Percentiles rank a stretch among this genome's conserved stretches.
These are phyloP conservation scores for Dioscorea cayenensis DNA, from an alignment of 116 monocot genomes.

Conservation along the genomic window DNA sequence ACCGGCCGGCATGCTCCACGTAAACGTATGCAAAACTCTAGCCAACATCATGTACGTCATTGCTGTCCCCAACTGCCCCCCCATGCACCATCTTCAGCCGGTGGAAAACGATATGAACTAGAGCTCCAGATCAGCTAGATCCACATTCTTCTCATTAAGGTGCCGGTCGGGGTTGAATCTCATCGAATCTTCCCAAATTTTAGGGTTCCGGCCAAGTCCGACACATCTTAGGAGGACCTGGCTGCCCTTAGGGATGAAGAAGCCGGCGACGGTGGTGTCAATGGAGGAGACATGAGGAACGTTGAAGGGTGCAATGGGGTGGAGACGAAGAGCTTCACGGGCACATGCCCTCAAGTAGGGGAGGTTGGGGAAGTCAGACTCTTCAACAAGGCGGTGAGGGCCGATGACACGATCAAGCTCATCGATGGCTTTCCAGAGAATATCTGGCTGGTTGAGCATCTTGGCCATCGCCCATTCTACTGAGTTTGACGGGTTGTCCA, in stretches of 20 bases:
- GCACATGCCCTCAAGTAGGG: background rate
- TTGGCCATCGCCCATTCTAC: slow-evolving; percentile 22
- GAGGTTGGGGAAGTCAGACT: slow-evolving; percentile 19
- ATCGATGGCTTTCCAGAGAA: slow-evolving; percentile 9
- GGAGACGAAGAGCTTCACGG: background rate
- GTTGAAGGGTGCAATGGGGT: background rate
- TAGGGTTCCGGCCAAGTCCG: slow-evolving; percentile 15
- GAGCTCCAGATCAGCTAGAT: background rate
- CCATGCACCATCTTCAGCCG: background rate
- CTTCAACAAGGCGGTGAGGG: slow-evolving; percentile 15
- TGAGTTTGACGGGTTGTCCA: slow-evolving; percentile 16
- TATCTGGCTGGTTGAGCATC: slow-evolving; percentile 11
- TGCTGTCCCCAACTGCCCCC: background rate
- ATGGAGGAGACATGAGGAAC: background rate
- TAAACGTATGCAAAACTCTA: background rate
- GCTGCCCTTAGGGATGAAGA: background rate
- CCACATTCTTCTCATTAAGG: background rate
- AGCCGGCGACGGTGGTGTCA: background rate
- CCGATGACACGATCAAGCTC: slow-evolving; percentile 15
- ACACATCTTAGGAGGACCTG: background rate
- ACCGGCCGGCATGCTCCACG: background rate
- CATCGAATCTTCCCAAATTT: background rate
- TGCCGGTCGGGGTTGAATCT: background rate
- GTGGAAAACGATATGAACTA: background rate
- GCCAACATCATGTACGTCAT: background rate